Base-by-base conservation (phyloP, 768 basidiomycete genomes). In the Tulasnella sp. region DNA sequence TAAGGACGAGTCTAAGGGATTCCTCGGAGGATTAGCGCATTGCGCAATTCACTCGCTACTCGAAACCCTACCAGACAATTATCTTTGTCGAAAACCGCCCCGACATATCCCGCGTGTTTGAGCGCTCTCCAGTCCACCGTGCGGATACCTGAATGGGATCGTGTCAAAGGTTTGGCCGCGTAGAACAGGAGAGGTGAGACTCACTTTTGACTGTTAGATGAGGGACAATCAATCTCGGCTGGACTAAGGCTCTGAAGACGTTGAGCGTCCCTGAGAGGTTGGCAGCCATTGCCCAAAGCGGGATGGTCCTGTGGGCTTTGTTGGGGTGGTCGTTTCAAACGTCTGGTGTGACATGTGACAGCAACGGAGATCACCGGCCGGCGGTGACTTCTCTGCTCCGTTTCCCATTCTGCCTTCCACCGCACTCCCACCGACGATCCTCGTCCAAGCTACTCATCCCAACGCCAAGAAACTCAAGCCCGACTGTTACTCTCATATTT, bases 21-120 rank as follows among this genome's bases (percentile, higher is more conserved):
- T 11, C 26, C 7, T 29, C n/a, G n/a, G 52, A 14, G 22, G 1
- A 22, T 59, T 12, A 59, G 26, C 26, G 29, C 26, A 66, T 8
- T 3, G 7, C 6, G 14, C 22, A 19, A 6, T 29, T n/a, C 67
- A 19, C 37, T 8, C 12, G 44, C 19, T 1, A 17, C 0, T 36
- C 35, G 8, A 1, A 19, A 3, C 81, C 90, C 35, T 75, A 93
- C 96, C 75, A 98, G 81, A 78, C 96, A 98, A 77, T 99, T 98
- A 78, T 99, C 96, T 81, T 98, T 98, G 84, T 98, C 96, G 76
- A 98, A 90, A 1, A 99, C 88, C 3, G 90, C 92, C n/a, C 91
- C 94, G 62, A 88, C 86, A 78, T 93, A 95, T 5, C 95, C 94
- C 8, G 88, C 87, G 72, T 83, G 83, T 72, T 85, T 85, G 42